Percentiles rank a stretch among this genome's conserved stretches.
These are phyloP conservation scores for Diaporthe caulivora DNA, from an alignment of 2,329 filamentous ascomycete species.

Conservation along the genomic window DNA sequence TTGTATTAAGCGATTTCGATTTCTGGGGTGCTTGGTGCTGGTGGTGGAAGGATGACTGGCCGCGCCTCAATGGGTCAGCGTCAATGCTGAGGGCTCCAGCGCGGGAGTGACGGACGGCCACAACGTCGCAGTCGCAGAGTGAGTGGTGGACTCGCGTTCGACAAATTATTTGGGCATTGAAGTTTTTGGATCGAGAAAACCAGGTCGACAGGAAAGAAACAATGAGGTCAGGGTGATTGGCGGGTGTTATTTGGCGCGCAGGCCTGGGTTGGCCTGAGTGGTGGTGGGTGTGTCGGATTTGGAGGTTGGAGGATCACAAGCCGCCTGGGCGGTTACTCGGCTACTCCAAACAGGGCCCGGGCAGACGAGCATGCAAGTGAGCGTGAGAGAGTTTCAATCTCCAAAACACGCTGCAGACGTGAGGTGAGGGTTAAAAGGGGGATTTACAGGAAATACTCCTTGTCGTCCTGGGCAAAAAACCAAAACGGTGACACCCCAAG, in stretches of 20 bases:
- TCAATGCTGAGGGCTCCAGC: slow-evolving; percentile 16
- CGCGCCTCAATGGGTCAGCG: slow-evolving; percentile 16
- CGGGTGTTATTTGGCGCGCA: neutral
- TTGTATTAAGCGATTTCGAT: slow-evolving; percentile 1
- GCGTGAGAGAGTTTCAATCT: neutral
- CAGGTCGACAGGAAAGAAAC: neutral
- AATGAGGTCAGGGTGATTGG: neutral
- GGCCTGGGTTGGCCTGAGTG: too few relatives aligned
- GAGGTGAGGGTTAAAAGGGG: slow-evolving; percentile 24
- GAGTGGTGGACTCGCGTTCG: neutral
- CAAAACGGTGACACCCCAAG: neutral
- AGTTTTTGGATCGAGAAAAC: neutral
- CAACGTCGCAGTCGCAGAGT: neutral
- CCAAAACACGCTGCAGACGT: neutral
- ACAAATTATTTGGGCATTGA: neutral
- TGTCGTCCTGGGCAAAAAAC: neutral
- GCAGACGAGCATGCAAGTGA: neutral
- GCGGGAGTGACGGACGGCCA: neutral
- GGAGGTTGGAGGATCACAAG: slow-evolving; percentile 14
- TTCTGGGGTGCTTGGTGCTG: neutral
- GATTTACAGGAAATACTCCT: neutral
- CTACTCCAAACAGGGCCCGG: neutral
- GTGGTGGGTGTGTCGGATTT: neutral
- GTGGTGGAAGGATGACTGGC: slow-evolving; percentile 2
- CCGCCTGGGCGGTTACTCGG: slow-evolving; percentile 15